Percentiles rank a stretch among this genome's conserved stretches.
Evolutionary conservation across 2,329 filamentous ascomycete species (phyloP).

Genomic region (Sarocladium brachiariae): DNA sequence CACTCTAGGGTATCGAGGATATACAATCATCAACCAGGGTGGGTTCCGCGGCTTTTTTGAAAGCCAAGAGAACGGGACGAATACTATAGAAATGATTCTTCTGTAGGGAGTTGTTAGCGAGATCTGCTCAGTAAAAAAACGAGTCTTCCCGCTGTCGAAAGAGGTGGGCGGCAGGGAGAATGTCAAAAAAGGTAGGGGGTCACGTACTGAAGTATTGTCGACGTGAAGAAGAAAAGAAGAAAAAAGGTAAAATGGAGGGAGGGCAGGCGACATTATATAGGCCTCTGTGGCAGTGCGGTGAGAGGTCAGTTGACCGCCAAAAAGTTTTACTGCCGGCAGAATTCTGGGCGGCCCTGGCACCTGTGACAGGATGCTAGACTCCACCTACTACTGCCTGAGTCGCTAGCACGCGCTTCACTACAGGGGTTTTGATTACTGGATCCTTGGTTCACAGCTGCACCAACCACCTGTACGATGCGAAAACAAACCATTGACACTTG

Average conservation of each 20-base stretch:
- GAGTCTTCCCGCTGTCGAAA: no score
- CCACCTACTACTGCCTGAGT: no score
- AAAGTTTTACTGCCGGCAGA: conserved; percentile 19
- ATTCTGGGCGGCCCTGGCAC: background rate
- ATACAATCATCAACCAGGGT: conserved; percentile 90
- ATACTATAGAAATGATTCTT: conserved; percentile 99
- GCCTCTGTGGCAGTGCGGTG: conserved; percentile 9
- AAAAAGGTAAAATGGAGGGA: conserved; percentile 24
- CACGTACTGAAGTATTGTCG: conserved; percentile 55
- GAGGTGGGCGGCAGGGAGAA: conserved; percentile 13
- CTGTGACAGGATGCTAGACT: background rate
- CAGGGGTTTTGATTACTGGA: background rate
- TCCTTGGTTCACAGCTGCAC: background rate
- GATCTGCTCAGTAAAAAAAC: background rate
- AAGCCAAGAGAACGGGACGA: conserved; percentile 82
- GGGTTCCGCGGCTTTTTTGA: conserved; percentile 88
- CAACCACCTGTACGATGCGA: background rate
- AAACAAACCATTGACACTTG: no score
- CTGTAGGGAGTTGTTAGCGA: conserved; percentile 26
- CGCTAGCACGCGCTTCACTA: background rate
- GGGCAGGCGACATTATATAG: conserved; percentile 34
- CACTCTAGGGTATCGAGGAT: conserved; percentile 88
- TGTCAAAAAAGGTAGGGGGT: conserved; percentile 24
- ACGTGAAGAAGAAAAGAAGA: conserved; percentile 48
- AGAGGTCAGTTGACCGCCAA: conserved; percentile 27